Evolutionary conservation across 2,329 filamentous ascomycete species (phyloP).

Genomic region (Lasiodiplodia citricola): DNA sequence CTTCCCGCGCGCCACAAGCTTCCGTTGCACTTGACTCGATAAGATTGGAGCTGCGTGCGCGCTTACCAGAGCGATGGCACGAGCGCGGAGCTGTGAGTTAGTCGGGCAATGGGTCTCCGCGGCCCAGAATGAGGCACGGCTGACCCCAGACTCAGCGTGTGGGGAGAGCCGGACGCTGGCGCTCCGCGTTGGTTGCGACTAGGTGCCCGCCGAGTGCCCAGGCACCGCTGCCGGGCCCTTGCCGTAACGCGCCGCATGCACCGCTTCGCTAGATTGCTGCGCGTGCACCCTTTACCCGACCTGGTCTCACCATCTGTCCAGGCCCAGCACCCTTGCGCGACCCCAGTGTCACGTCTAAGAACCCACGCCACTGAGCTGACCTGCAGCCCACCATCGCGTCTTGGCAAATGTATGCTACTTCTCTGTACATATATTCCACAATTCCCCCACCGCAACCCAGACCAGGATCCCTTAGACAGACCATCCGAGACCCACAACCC

Average conservation of each 20-base stretch:
- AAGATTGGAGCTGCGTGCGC: conserved; percentile 6
- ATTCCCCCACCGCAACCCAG: neutral
- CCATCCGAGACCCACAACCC: neutral
- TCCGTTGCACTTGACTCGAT: neutral
- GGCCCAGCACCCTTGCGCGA: neutral
- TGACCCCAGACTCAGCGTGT: conserved; percentile 11
- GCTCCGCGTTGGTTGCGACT: conserved; percentile 6
- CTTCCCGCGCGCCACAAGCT: neutral
- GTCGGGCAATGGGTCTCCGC: conserved; percentile 1
- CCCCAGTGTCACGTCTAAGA: neutral
- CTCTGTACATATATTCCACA: conserved; percentile 5
- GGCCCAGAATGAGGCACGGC: neutral
- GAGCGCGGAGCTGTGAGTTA: neutral
- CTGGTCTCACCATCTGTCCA: neutral
- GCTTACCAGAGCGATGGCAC: neutral
- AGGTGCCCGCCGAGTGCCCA: neutral
- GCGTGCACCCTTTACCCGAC: conserved; percentile 3
- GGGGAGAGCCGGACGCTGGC: neutral
- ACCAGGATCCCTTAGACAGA: neutral
- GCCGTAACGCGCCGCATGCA: neutral
- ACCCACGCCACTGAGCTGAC: conserved; percentile 20
- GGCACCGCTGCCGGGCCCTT: neutral
- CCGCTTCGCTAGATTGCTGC: neutral
- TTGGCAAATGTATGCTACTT: neutral
- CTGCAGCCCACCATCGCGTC: conserved; percentile 16